Base-by-base conservation (phyloP, 2,329 filamentous ascomycete species). In the Aschersonia sp. region DNA sequence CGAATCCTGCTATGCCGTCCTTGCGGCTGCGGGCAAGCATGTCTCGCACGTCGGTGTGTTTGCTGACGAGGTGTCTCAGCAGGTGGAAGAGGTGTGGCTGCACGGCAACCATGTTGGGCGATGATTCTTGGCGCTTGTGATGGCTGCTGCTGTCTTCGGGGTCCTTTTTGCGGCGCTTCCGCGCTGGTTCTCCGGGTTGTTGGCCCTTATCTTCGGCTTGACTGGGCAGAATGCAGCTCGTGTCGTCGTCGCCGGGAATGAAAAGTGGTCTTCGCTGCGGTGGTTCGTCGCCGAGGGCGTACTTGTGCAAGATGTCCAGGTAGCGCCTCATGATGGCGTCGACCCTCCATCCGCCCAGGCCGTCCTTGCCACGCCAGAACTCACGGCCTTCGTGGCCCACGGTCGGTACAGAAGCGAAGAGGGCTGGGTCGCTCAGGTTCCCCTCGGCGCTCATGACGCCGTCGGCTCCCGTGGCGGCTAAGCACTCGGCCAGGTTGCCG, bases 401-500 rank as follows among this genome's bases (percentile, higher is more conserved):
- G 0, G 75, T 61, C 0, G 88, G 88, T 12, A 80, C 72, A 32
- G 71, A 66, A 10, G 83, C 80, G 59, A 98, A 98, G 43, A 98
- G 84, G 2, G 80, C 81, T 0, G 92, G 92, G 60, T 98, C 88
- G 59, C 88, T 91, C 0, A 98, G 74, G 60, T 96, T 95, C 0
- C 89, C 92, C 65, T 98, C 92, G 4, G 92, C 92, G 55, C 84
- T 91, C 92, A 98, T 97, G 46, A 98, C 80, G 20, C 77, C 92
- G 62, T 98, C 92, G 2, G 83, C 91, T 1, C 89, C 89, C 1
- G 92, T 98, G 4, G 74, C 86, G 45, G 80, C 77, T 28, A 98
- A 68, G 59, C 91, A 97, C 28, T 69, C 69, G 46, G 83, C 76
- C 9, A 98, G 70, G 61, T 98, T 91, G 0, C 73, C 81, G 50